Conservation (phyloP, 306 rosid species). For the Cucurbita moschata region DNA sequence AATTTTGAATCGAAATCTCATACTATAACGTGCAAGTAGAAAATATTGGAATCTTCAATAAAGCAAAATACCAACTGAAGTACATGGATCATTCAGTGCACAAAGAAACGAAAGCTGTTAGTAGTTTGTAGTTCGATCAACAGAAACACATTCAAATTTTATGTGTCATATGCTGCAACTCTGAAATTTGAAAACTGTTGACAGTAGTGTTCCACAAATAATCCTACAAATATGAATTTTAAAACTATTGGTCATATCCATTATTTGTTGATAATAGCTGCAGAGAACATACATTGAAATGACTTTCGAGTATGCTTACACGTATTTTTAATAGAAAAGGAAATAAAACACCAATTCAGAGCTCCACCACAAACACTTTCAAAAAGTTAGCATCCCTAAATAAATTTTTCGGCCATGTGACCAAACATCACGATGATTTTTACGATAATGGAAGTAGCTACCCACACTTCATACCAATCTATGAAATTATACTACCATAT, state of each 20-base stretch:
- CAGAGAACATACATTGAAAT: neutral
- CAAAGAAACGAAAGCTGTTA: neutral
- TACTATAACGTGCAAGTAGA: neutral
- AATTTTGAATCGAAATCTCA: neutral
- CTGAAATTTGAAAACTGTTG: neutral
- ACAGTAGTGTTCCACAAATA: neutral
- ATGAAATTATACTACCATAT: neutral
- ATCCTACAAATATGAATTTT: neutral
- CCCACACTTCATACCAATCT: neutral
- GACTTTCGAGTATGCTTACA: neutral
- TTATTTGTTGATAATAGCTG: neutral
- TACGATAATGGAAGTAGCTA: neutral
- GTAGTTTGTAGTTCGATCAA: neutral
- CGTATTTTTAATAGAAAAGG: neutral
- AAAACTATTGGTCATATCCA: neutral
- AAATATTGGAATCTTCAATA: neutral
- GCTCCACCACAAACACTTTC: neutral
- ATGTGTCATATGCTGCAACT: neutral
- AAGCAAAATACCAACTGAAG: neutral
- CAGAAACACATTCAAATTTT: neutral
- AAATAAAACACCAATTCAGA: neutral
- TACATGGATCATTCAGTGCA: neutral
- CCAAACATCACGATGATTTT: neutral
- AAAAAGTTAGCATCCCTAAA: neutral
- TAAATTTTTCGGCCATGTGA: neutral